Evolutionary conservation across 2,329 filamentous ascomycete genomes (phyloP).

Genomic region (Teratosphaeria gauchensis): DNA sequence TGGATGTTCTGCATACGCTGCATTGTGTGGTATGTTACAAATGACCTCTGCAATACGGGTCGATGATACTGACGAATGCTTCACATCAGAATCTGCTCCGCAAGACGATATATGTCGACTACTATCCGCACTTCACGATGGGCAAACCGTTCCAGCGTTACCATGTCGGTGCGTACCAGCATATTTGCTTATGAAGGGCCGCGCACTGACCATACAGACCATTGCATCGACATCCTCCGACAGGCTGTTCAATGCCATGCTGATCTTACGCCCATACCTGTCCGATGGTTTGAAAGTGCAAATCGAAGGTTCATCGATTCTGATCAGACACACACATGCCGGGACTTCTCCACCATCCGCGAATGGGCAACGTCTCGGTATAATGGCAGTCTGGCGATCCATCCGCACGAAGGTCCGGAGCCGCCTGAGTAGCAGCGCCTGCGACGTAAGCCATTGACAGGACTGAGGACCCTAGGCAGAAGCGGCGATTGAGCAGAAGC

Average conservation of each 20-base stretch:
- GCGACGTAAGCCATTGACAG: background rate
- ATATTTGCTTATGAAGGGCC: background rate
- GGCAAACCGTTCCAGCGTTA: background rate
- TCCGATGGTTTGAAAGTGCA: constrained; percentile 10
- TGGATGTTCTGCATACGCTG: constrained; percentile 14
- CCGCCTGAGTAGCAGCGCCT: background rate
- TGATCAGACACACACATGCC: constrained; percentile 10
- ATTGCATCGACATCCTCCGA: constrained; percentile 15
- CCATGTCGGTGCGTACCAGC: background rate
- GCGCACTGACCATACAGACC: background rate
- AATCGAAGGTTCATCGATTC: constrained; percentile 12
- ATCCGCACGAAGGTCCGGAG: background rate
- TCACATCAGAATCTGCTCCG: constrained; percentile 3
- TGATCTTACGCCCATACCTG: constrained; percentile 13
- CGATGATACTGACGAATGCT: too few relatives aligned
- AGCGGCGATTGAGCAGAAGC: too few relatives aligned
- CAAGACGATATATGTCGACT: constrained; percentile 3
- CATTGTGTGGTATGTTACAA: constrained; percentile 7
- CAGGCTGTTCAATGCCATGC: constrained; percentile 12
- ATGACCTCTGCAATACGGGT: background rate
- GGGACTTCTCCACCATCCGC: constrained; percentile 9
- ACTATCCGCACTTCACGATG: constrained; percentile 3
- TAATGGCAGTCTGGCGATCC: constrained; percentile 8
- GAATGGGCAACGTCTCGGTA: constrained; percentile 7
- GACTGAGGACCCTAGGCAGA: too few relatives aligned